Conservation (phyloP, 352 stramenopile genomes). For the Pythium diclinum region DNA sequence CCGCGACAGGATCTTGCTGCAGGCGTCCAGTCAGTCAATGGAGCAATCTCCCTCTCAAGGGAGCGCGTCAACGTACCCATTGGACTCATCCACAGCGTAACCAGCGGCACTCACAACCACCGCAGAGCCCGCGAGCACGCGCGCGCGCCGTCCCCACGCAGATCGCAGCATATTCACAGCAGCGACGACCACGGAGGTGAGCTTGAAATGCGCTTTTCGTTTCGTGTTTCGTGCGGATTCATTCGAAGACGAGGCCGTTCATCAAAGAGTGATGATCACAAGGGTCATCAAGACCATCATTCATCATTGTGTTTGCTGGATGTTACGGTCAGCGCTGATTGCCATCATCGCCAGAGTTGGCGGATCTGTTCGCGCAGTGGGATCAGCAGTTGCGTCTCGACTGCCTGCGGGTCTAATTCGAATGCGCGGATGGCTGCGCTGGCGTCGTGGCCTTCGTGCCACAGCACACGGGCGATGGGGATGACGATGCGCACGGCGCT, state of each 20-base stretch:
- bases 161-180: not conserved
- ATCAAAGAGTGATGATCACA: slow-evolving; percentile 18
- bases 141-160: slow-evolving; percentile 13
- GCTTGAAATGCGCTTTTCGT: not conserved
- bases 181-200: not conserved
- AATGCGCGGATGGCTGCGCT: not conserved
- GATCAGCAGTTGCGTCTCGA: not conserved
- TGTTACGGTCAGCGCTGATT: slow-evolving; percentile 3
- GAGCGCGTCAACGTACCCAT: slow-evolving; percentile 39
- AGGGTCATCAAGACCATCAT: slow-evolving; percentile 18
- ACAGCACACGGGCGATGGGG: slow-evolving; percentile 17
- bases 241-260: slow-evolving; percentile 12
- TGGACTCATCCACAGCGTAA: slow-evolving; percentile 44
- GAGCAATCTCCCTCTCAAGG: not conserved
- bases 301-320: not conserved
- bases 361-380: slow-evolving; percentile 14
- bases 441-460: slow-evolving; percentile 1
- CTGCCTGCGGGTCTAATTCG: slow-evolving; percentile 7
- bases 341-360: slow-evolving; percentile 20
- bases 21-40: not conserved
- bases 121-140: not conserved
- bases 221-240: not conserved
- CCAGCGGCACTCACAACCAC: slow-evolving; percentile 21
- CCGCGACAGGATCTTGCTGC: slow-evolving; percentile 58
- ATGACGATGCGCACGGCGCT: slow-evolving; percentile 42